Base-by-base conservation (phyloP, 2,329 filamentous ascomycete species). In the Neocatenulostroma microsporum region DNA sequence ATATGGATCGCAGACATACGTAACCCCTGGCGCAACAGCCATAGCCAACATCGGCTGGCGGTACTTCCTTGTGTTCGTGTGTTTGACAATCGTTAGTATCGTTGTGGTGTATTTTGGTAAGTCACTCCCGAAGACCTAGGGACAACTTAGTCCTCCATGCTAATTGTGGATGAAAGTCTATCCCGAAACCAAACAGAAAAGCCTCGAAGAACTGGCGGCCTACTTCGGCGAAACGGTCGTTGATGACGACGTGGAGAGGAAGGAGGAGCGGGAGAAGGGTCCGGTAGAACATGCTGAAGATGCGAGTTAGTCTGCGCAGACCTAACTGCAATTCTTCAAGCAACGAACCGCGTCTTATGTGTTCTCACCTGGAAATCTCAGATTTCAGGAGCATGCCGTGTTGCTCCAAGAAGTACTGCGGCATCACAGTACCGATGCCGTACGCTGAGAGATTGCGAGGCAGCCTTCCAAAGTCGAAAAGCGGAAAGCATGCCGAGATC, bases 201-300 rank as follows among this genome's bases (percentile, higher is more conserved):
- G 23, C 25, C 20, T 39, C 4, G 37, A 39, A 19, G 37, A 39
- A 15, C 24, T 39, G 23, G 37, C 37, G 5, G 25, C 25, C 5
- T 34, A 39, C 14, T 39, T 39, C 13, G 37, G 37, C 10, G 37
- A 39, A 20, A 39, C 37, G 3, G 37, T 39, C 4, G 30, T 39
- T 6, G 34, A 36, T 18, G 23, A 29, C 17, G 18, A 14, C 10
- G 13, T 15, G 13, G 34, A 36, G 25, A 36, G 20, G 14, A 15
- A 3, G 7, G 23, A 4, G 15, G 34, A 29, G 13, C 34, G 13
- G 3, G 34, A 36, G 15, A 36, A 36, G 26, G 25, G 24, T 15
- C 23, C 7, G 12, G 14, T 29, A 6, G 34, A 24, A 21, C 21
- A 25, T 14, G 13, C 12, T 5, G 31, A 34, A 13, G n/a, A n/a